Percentiles rank a stretch among this genome's conserved stretches.
These are phyloP conservation scores for Phragmites australis DNA, from an alignment of 176 grass and related monocot species.

Conservation along the genomic window DNA sequence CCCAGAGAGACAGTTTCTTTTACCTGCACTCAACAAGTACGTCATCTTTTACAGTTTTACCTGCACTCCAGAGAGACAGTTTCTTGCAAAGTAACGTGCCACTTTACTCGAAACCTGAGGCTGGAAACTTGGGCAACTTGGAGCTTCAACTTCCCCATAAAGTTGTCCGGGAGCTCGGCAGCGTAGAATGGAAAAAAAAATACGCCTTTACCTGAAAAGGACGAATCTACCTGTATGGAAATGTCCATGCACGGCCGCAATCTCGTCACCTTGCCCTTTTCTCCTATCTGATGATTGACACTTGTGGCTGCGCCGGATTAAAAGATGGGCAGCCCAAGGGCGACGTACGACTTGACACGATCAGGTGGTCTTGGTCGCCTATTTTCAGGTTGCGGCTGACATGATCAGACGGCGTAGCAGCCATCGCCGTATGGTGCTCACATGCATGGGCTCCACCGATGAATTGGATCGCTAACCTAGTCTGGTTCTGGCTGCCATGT, in stretches of 20 bases:
- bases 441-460: not conserved
- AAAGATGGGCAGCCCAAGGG: not conserved
- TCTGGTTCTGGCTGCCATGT: constrained; percentile 19
- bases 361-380: constrained; percentile 9
- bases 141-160: constrained; percentile 11
- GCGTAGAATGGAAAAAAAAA: not conserved
- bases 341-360: not conserved
- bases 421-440: constrained; percentile 8
- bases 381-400: constrained; percentile 27
- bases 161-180: not conserved
- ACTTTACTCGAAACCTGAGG: constrained; percentile 13
- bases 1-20: not conserved
- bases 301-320: constrained; percentile 32
- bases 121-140: not conserved
- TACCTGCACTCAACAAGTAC: not conserved
- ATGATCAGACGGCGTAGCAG: not conserved
- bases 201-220: not conserved
- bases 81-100: not conserved
- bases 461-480: constrained; percentile 31
- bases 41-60: not conserved
- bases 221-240: constrained; percentile 36
- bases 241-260: constrained; percentile 15
- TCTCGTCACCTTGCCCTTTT: constrained; percentile 45
- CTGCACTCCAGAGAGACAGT: not conserved
- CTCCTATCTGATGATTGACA: constrained; percentile 53